Conservation (phyloP, 495 filamentous ascomycete species). For the Podospora tetraspora region DNA sequence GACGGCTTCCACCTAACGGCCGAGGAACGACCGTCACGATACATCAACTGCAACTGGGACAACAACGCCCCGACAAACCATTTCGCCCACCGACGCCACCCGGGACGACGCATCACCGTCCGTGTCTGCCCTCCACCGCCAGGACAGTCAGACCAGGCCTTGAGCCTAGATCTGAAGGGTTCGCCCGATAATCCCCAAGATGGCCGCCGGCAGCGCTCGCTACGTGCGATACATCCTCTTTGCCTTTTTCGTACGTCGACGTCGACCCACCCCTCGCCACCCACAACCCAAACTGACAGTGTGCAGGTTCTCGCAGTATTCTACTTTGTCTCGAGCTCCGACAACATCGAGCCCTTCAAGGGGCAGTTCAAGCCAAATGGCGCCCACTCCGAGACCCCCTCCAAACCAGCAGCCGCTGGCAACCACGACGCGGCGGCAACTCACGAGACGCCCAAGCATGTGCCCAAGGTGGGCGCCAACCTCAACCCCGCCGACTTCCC, state of each 20-base stretch:
- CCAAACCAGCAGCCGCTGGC: constrained; percentile 1
- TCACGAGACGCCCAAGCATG: constrained; percentile 15
- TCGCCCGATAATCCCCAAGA: constrained; percentile 33
- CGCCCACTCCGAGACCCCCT: constrained; percentile 3
- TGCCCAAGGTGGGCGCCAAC: constrained; percentile 19
- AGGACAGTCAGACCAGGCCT: neutral
- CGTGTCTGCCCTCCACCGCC: constrained; percentile 2
- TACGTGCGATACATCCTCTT: constrained; percentile 87
- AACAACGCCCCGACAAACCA: neutral
- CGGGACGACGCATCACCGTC: neutral
- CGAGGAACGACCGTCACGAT: constrained; percentile 1
- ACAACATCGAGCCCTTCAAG: constrained; percentile 31
- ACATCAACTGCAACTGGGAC: neutral
- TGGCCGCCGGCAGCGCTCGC: constrained; percentile 62
- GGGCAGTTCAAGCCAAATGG: neutral
- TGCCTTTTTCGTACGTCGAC: constrained; percentile 68
- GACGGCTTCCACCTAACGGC: constrained; percentile 7
- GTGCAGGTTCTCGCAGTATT: constrained; percentile 64
- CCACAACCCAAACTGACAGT: constrained; percentile 14
- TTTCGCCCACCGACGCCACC: neutral
- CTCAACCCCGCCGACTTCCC: constrained; percentile 45
- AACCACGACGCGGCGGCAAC: constrained; percentile 14
- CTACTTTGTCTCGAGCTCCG: constrained; percentile 75
- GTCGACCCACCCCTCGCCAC: neutral
- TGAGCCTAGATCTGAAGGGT: constrained; percentile 3